These are phyloP conservation scores for Sugiyamaella sp. DNA, from an alignment of 1,139 yeast species.

Conservation along the genomic window DNA sequence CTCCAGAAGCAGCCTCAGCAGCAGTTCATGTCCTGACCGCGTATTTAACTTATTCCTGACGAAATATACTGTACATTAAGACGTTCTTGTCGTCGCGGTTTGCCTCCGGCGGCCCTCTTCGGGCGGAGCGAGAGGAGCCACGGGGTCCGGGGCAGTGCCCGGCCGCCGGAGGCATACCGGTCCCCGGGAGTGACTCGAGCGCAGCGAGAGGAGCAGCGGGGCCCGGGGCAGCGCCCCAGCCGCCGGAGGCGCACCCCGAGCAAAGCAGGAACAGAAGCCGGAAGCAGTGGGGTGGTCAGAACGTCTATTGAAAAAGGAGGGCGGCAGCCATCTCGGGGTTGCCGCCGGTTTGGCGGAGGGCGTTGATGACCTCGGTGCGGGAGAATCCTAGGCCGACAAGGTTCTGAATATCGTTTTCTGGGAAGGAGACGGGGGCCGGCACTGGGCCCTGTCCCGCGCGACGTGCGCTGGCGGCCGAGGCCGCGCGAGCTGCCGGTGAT, in stretches of 20 bases:
- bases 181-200: no score
- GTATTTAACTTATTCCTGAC: slow-evolving; percentile 1
- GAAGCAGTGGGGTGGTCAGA: not conserved
- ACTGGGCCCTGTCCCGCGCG: slow-evolving; percentile 16
- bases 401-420: slow-evolving; percentile 53
- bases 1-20: slow-evolving; percentile 25
- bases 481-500: slow-evolving; percentile 28
- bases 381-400: slow-evolving; percentile 73
- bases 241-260: no score
- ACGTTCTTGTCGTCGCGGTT: not conserved
- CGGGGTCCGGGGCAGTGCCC: not conserved
- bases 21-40: slow-evolving; percentile 14
- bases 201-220: no score
- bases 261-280: no score
- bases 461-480: slow-evolving; percentile 32
- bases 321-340: slow-evolving; percentile 88
- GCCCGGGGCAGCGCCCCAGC: not conserved
- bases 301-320: slow-evolving; percentile 52
- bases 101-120: not conserved
- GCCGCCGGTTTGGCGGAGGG: slow-evolving; percentile 69
- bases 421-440: slow-evolving; percentile 39
- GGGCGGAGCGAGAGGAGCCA: no score
- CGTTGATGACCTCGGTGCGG: slow-evolving; percentile 61
- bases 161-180: not conserved
- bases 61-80: slow-evolving; percentile 1